phyloP scores from a whole-genome alignment of 768 basidiomycete species.

The Mycena maculata region DNA sequence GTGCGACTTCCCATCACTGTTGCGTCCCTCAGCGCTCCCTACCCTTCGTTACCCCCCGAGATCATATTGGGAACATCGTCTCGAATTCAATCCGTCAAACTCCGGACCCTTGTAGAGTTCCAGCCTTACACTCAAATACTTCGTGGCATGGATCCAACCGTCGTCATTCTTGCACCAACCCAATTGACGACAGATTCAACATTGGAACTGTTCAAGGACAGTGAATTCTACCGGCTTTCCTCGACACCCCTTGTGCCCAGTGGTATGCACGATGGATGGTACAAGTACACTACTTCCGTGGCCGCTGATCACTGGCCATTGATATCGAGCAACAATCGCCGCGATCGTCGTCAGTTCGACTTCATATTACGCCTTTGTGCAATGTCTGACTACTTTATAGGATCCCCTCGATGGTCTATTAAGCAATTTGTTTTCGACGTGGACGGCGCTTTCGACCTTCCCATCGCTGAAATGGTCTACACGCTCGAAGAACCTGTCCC shows the following conservation, averaged over 20 bases:
- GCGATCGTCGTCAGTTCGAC: constrained; percentile 8
- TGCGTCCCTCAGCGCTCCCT: background rate
- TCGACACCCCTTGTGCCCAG: background rate
- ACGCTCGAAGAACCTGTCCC: background rate
- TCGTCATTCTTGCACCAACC: constrained; percentile 11
- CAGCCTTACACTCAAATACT: background rate
- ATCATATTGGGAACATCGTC: background rate
- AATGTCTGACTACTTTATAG: background rate
- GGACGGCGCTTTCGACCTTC: background rate
- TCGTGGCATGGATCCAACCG: constrained; percentile 6
- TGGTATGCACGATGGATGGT: constrained; percentile 12
- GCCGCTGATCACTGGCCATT: constrained; percentile 9
- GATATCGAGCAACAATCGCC: background rate
- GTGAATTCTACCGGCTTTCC: background rate
- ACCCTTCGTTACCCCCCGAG: background rate
- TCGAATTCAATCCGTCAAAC: background rate
- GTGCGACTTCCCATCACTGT: background rate
- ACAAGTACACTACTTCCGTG: constrained; percentile 1
- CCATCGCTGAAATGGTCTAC: background rate
- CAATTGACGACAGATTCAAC: background rate
- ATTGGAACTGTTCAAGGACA: constrained; percentile 1
- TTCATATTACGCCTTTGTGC: background rate
- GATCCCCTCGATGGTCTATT: constrained; percentile 2
- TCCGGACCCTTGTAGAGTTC: background rate
- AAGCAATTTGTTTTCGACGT: background rate